Conservation (phyloP, 2,329 filamentous ascomycete genomes). For the Alternaria incomplexa region DNA sequence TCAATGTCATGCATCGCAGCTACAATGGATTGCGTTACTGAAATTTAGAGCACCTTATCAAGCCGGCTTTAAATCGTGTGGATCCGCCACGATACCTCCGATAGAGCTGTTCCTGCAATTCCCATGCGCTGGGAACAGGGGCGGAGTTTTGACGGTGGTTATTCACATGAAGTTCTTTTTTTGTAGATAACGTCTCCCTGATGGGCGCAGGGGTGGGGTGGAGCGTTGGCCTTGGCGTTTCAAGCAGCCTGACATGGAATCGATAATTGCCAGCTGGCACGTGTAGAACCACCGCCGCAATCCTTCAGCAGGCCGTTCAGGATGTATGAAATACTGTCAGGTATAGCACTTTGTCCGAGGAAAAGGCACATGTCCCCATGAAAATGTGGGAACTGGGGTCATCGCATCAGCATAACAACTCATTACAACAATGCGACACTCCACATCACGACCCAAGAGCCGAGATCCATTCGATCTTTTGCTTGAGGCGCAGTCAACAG, state of each 20-base stretch:
- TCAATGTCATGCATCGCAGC: background rate
- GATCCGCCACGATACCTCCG: background rate
- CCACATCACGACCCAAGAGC: background rate
- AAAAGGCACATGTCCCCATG: background rate
- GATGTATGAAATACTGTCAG: background rate
- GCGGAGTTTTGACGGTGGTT: conserved; percentile 2
- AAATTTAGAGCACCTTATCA: background rate
- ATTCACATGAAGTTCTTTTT: conserved; percentile 1
- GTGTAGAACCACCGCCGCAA: background rate
- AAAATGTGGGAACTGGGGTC: background rate
- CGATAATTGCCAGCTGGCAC: background rate
- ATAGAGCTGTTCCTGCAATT: background rate
- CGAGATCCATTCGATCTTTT: background rate
- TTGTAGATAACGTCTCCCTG: conserved; percentile 11
- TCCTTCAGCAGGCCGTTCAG: background rate
- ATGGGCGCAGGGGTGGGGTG: conserved; percentile 8
- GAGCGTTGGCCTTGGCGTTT: conserved; percentile 11
- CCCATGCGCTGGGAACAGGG: conserved; percentile 4
- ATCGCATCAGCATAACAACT: background rate
- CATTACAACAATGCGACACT: background rate
- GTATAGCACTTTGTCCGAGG: too few relatives aligned
- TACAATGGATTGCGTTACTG: background rate
- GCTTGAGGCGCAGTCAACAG: conserved; percentile 4
- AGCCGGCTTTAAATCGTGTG: background rate
- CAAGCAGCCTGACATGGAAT: conserved; percentile 4